Conservation (phyloP, 768 basidiomycete species). For the Amanita polypyramis region DNA sequence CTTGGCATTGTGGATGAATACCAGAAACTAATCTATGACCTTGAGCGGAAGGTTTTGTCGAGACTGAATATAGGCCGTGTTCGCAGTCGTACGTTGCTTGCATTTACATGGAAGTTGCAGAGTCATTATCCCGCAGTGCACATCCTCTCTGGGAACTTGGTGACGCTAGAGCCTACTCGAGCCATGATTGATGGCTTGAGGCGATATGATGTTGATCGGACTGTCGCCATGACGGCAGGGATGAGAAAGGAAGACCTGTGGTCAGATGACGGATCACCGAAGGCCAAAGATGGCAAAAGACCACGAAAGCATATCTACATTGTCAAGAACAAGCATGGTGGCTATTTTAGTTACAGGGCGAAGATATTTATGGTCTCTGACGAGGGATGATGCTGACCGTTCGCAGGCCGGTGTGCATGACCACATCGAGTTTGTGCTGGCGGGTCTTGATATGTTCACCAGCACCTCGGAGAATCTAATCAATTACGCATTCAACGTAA, state of each 20-base stretch:
- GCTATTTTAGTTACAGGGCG: constrained; percentile 53
- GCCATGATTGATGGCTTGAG: constrained; percentile 54
- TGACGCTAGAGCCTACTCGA: constrained; percentile 57
- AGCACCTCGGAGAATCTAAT: constrained; percentile 58
- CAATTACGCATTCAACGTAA: constrained; percentile 62
- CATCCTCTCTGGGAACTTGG: constrained; percentile 62
- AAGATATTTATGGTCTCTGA: constrained; percentile 49
- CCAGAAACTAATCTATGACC: constrained; percentile 44
- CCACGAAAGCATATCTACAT: too few species aligned
- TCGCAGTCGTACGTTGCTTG: too few species aligned
- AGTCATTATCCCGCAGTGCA: constrained; percentile 35
- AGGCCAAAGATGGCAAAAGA: too few species aligned
- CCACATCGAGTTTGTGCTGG: constrained; percentile 68
- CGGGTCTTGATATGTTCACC: constrained; percentile 54
- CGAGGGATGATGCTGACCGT: not conserved
- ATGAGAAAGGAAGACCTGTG: not conserved
- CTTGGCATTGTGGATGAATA: too few species aligned
- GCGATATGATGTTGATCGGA: constrained; percentile 11
- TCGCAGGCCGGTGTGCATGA: constrained; percentile 60
- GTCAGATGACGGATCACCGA: not conserved
- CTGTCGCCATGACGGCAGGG: too few species aligned
- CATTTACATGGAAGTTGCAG: not conserved
- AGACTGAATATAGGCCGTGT: too few species aligned
- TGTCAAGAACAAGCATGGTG: constrained; percentile 12
- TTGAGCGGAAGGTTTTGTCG: constrained; percentile 48